These are phyloP conservation scores for Periconia macrospinosa DNA, from an alignment of 2,329 filamentous ascomycete species.

Conservation along the genomic window DNA sequence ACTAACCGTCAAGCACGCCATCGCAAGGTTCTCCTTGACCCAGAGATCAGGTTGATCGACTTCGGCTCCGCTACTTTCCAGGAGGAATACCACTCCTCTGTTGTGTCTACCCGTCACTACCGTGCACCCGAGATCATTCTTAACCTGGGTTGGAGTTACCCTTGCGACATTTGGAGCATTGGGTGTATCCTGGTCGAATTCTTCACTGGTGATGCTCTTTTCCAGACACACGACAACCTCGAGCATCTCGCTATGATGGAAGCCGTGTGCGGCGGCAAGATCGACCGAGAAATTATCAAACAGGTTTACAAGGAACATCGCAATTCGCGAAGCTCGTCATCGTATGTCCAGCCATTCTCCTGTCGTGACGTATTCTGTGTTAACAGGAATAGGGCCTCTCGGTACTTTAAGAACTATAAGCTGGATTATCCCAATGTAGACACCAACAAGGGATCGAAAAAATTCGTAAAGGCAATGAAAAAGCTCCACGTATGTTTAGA, in stretches of 20 bases:
- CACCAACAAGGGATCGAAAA: conserved; percentile 64
- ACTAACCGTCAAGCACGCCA: conserved; percentile 61
- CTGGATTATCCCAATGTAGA: conserved; percentile 66
- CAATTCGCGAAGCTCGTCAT: conserved; percentile 55
- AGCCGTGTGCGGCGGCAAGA: conserved; percentile 59
- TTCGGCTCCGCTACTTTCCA: conserved; percentile 70
- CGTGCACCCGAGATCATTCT: conserved; percentile 69
- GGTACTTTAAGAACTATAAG: conserved; percentile 59
- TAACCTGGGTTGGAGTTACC: conserved; percentile 68
- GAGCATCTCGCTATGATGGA: conserved; percentile 74
- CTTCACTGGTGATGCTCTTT: conserved; percentile 68
- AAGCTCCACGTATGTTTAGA: conserved; percentile 53
- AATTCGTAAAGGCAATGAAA: conserved; percentile 72
- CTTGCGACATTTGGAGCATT: conserved; percentile 71
- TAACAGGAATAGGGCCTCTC: conserved; percentile 40
- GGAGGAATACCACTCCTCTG: conserved; percentile 69
- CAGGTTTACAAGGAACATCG: conserved; percentile 54
- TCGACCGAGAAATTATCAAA: conserved; percentile 58
- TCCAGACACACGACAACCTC: conserved; percentile 69
- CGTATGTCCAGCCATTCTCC: conserved; percentile 48
- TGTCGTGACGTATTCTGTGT: conserved; percentile 3
- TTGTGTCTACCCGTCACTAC: conserved; percentile 68
- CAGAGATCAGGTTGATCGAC: conserved; percentile 68
- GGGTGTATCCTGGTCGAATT: conserved; percentile 70
- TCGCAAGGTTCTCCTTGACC: conserved; percentile 64